A percentile compares a stretch with the other conserved stretches of the same genome.
Conservation (phyloP, 257 asterid species). For the Coffea canephora region DNA sequence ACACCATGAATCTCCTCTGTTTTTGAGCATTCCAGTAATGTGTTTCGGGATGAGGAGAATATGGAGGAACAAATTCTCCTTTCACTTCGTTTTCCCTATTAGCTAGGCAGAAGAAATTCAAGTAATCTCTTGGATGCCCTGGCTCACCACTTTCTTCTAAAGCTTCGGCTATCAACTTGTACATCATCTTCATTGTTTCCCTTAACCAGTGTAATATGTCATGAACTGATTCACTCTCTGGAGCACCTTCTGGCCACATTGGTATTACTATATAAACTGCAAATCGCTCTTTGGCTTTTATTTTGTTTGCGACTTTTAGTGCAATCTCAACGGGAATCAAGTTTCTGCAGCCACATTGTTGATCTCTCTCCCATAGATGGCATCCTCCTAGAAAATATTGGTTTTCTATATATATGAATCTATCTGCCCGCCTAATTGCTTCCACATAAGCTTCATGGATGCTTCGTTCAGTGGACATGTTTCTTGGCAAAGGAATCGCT, state of each 20-base stretch:
- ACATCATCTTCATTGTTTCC: slow-evolving; percentile 91
- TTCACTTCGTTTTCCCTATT: slow-evolving; percentile 65
- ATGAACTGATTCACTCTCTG: slow-evolving; percentile 75
- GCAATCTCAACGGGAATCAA: slow-evolving; percentile 86
- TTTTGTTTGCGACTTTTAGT: slow-evolving; percentile 56
- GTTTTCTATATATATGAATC: slow-evolving; percentile 73
- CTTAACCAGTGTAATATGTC: slow-evolving; percentile 79
- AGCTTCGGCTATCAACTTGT: slow-evolving; percentile 59
- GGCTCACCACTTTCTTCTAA: slow-evolving; percentile 48
- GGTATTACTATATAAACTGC: slow-evolving; percentile 69
- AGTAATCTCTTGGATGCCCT: slow-evolving; percentile 69
- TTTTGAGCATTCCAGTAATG: slow-evolving; percentile 70
- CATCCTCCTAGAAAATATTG: slow-evolving; percentile 93
- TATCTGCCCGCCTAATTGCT: slow-evolving; percentile 79
- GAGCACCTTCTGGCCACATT: slow-evolving; percentile 95
- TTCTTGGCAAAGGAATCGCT: slow-evolving; percentile 49
- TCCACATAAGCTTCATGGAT: slow-evolving; percentile 82
- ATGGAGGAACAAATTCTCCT: slow-evolving; percentile 85
- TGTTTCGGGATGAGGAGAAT: slow-evolving; percentile 67
- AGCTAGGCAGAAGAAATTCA: slow-evolving; percentile 87
- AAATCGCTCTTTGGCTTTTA: slow-evolving; percentile 60
- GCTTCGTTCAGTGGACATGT: slow-evolving; percentile 52
- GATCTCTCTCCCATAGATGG: slow-evolving; percentile 79
- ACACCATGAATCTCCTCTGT: slow-evolving; percentile 84
- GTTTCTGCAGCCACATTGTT: slow-evolving; percentile 72